These are phyloP conservation scores for Trichoderma breve DNA, from an alignment of 2,329 filamentous ascomycete species.

Conservation along the genomic window DNA sequence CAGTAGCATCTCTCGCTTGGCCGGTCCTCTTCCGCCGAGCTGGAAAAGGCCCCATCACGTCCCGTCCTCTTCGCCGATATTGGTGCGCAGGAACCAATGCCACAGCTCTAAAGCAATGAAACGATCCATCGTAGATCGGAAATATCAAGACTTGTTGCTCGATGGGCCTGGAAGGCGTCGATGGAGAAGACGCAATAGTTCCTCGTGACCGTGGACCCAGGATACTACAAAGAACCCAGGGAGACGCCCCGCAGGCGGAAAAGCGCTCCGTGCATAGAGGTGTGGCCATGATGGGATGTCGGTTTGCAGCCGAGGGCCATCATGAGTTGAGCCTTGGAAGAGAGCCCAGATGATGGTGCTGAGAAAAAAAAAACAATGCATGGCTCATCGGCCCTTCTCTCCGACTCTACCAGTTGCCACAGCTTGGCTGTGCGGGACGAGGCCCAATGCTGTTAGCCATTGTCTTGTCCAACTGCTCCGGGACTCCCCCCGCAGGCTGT, in stretches of 20 bases:
- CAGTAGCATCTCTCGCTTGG: slow-evolving; percentile 3
- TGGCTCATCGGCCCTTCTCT: slow-evolving; percentile 21
- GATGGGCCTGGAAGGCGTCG: slow-evolving; percentile 8
- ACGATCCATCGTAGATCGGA: slow-evolving; percentile 21
- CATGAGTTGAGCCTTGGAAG: background rate
- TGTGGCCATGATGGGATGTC: slow-evolving; percentile 1
- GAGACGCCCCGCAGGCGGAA: slow-evolving; percentile 1
- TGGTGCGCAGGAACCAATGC: slow-evolving; percentile 17
- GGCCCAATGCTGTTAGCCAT: background rate
- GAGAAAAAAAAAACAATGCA: background rate
- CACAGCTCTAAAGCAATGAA: slow-evolving; percentile 17
- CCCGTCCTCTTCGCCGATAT: background rate
- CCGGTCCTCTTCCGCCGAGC: background rate
- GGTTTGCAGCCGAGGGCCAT: background rate
- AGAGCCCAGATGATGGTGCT: background rate
- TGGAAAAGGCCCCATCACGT: background rate
- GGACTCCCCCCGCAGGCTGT: background rate
- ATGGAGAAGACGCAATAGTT: slow-evolving; percentile 10
- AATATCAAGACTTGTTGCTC: background rate
- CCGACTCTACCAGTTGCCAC: slow-evolving; percentile 1
- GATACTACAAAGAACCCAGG: background rate
- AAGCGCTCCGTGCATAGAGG: background rate
- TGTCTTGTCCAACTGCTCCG: background rate
- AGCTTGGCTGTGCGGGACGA: slow-evolving; percentile 2
- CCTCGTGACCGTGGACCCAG: slow-evolving; percentile 2